Percentiles rank a stretch among this genome's conserved stretches.
Conservation (phyloP, 139 green algal genomes). For the Picochlorum costavermella region DNA sequence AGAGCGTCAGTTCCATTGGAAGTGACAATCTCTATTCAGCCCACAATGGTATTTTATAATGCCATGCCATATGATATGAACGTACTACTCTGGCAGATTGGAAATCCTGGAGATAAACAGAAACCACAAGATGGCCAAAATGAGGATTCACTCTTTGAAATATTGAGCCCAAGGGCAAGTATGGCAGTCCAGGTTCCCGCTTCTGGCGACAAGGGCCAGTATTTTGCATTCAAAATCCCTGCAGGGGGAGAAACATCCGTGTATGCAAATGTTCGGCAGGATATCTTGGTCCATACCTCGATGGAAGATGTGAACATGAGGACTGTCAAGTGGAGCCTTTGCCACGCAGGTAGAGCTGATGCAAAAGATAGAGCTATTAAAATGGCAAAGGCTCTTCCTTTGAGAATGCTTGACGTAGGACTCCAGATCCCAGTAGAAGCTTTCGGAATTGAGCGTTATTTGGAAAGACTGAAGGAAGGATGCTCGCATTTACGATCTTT, state of each 20-base stretch:
- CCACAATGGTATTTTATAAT: conserved; percentile 63
- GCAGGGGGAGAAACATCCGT: conserved; percentile 30
- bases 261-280: conserved; percentile 47
- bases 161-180: not conserved
- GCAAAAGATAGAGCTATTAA: conserved; percentile 13
- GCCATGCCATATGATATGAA: conserved; percentile 61
- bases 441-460: conserved; percentile 11
- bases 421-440: conserved; percentile 20
- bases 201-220: conserved; percentile 10
- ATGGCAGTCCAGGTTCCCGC: not conserved
- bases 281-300: conserved; percentile 42
- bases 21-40: conserved; percentile 53
- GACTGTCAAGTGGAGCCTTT: conserved; percentile 32
- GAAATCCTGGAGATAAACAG: not conserved
- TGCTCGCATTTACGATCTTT: conserved; percentile 20
- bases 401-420: conserved; percentile 31
- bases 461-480: conserved; percentile 33
- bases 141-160: conserved; percentile 6
- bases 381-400: conserved; percentile 25
- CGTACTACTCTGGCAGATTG: conserved; percentile 44
- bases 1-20: conserved; percentile 50
- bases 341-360: conserved; percentile 4
- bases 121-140: not conserved
- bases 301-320: conserved; percentile 46
- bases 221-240: conserved; percentile 15